These are phyloP conservation scores for Neonectria hederae DNA, from an alignment of 2,329 filamentous ascomycete genomes.

Conservation along the genomic window DNA sequence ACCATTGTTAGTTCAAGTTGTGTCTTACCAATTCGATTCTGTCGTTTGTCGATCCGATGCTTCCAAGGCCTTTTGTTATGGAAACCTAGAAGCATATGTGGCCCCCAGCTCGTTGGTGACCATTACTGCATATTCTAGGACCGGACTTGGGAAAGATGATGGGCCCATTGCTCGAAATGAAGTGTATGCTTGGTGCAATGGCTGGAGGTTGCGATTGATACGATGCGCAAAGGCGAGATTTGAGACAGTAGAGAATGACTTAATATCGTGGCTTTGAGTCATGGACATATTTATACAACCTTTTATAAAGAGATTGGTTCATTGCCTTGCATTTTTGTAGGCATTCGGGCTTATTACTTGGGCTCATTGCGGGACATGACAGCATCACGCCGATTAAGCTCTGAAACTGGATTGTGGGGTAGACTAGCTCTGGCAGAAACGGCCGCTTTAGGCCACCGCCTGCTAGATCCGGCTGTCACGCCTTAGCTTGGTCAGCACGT, in stretches of 20 bases:
- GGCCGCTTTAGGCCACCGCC: conserved; percentile 32
- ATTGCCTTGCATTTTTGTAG: neutral
- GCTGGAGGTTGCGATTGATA: neutral
- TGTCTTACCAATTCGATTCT: neutral
- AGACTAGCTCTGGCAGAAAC: conserved; percentile 41
- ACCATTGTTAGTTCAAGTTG: neutral
- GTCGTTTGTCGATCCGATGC: neutral
- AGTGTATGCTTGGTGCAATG: neutral
- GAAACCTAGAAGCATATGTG: neutral
- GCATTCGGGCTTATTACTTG: neutral
- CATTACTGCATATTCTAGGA: no score
- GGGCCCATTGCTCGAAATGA: neutral
- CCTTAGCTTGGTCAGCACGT: conserved; percentile 33
- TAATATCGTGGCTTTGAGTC: neutral
- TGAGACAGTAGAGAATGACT: neutral
- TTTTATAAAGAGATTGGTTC: neutral
- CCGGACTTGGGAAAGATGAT: neutral
- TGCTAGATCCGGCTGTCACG: conserved; percentile 28
- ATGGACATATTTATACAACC: neutral
- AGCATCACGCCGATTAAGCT: neutral
- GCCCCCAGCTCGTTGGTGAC: neutral
- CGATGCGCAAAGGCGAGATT: neutral
- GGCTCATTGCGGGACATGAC: neutral
- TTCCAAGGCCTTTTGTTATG: neutral
- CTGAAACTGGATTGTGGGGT: conserved; percentile 32